Evolutionary conservation across 2,329 filamentous ascomycete genomes (phyloP), one percentile per base, ranked within the genome.

Genomic region (Myriosclerotinia scirpicola): DNA sequence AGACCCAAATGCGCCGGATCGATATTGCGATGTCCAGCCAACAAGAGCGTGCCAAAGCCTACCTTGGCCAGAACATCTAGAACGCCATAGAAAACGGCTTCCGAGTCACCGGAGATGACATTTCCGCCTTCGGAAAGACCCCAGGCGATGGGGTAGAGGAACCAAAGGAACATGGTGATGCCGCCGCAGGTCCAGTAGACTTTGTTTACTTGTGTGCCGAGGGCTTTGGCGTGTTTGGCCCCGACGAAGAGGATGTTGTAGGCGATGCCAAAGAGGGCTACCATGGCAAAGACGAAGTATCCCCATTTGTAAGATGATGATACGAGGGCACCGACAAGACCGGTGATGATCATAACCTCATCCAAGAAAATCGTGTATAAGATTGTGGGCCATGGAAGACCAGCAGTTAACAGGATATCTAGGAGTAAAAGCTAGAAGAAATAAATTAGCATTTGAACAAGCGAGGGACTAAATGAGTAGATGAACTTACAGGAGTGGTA

Each of bases 21-120:
- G 61, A 90, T 89, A 70, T 84, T 84, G 56, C 85, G 81, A 75
- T 90, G 87, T 1, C 86, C 86, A 78, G 80, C 60, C 60, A 91
- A 78, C 1, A 91, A 80, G 0, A 89, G 73, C 15, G 80, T 79
- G 20, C 85, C 85, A 70, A 90, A 90, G 11, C 84, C 79, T 0
- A 86, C 85, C 78, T 90, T 90, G 8, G 87, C 83, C 3, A 89
- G 68, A 6, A 90, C 76, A 68, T 91, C 88, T 0, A 91, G 80
- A 3, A 90, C 78, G 53, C 87, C 87, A 73, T 91, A 91, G 75
- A 90, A 42, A 84, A 89, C 78, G 14, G 86, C 86, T 73, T 91
- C 88, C 0, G 84, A 85, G 73, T 91, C 88, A 0, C 86, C 84
- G 2, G 87, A 77, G 61, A 90, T 88, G 69, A 88, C 77, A 71